Percentiles rank a stretch among this genome's conserved stretches.
phyloP scores from a whole-genome alignment of 768 basidiomycete species.

The Hypsizygus marmoreus region DNA sequence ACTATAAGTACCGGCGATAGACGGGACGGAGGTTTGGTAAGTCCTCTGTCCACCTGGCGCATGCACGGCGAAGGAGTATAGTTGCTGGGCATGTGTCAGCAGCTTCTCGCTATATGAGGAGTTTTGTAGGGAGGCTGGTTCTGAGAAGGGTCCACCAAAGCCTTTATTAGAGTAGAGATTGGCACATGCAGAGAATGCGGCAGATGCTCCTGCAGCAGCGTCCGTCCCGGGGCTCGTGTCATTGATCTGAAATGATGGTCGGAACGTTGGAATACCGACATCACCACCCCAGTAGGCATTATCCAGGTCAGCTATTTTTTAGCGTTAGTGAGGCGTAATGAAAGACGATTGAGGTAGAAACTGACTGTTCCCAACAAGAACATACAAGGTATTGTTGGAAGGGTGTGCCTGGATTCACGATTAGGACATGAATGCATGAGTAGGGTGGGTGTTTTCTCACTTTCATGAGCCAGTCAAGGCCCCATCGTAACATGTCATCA shows the following conservation, averaged over 20 bases:
- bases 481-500: constrained; percentile 90
- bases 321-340: constrained; percentile 4
- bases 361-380: constrained; percentile 72
- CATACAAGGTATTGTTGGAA: constrained; percentile 66
- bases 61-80: constrained; percentile 78
- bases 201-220: constrained; percentile 79
- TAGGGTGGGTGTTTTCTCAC: constrained; percentile 37
- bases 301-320: constrained; percentile 53
- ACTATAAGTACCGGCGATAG: constrained; percentile 62
- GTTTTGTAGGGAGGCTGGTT: constrained; percentile 71
- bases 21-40: constrained; percentile 74
- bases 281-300: constrained; percentile 92
- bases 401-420: constrained; percentile 74
- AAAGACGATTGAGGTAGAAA: constrained; percentile 5
- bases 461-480: constrained; percentile 90
- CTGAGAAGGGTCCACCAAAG: constrained; percentile 50
- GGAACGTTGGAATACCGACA: constrained; percentile 67
- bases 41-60: constrained; percentile 58
- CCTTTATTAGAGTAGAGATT: constrained; percentile 69
- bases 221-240: constrained; percentile 85
- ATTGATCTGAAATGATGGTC: constrained; percentile 81
- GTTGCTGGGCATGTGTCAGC: constrained; percentile 68
- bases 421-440: constrained; percentile 1
- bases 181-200: constrained; percentile 87
- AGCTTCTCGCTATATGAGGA: constrained; percentile 70